phyloP scores from a whole-genome alignment of 495 filamentous ascomycete genomes.

The Cairneyella variabilis region DNA sequence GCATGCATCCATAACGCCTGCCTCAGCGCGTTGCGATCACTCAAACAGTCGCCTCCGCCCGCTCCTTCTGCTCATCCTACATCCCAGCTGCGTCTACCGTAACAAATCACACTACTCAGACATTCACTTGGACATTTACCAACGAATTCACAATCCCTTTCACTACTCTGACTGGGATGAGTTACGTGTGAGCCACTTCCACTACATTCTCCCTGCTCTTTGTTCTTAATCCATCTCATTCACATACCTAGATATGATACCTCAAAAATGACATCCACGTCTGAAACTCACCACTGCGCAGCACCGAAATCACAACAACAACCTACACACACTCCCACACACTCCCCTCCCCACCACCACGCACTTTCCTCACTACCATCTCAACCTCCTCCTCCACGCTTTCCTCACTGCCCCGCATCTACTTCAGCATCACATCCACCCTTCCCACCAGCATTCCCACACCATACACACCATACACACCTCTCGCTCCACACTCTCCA shows the following conservation, averaged over 20 bases:
- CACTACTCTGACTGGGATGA: not conserved
- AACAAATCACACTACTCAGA: not conserved
- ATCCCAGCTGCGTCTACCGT: not conserved
- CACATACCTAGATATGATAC: no score
- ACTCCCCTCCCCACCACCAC: not conserved
- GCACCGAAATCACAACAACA: not conserved
- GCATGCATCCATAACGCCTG: not conserved
- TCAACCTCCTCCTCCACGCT: not conserved
- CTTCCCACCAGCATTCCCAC: not conserved
- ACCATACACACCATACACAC: not conserved
- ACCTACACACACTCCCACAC: not conserved
- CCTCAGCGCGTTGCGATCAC: not conserved
- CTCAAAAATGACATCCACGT: no score
- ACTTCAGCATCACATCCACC: no score
- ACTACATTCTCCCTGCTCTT: not conserved
- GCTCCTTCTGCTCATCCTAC: not conserved
- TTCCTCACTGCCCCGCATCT: not conserved
- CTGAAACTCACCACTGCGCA: no score
- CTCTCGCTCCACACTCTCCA: not conserved
- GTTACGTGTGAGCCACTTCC: not conserved
- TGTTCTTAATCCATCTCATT: not conserved
- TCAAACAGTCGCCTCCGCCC: not conserved
- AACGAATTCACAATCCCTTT: not conserved
- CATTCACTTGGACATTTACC: not conserved
- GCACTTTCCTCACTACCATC: not conserved